These are phyloP conservation scores for Capronia coronata DNA, from an alignment of 2,329 filamentous ascomycete species.

Conservation along the genomic window DNA sequence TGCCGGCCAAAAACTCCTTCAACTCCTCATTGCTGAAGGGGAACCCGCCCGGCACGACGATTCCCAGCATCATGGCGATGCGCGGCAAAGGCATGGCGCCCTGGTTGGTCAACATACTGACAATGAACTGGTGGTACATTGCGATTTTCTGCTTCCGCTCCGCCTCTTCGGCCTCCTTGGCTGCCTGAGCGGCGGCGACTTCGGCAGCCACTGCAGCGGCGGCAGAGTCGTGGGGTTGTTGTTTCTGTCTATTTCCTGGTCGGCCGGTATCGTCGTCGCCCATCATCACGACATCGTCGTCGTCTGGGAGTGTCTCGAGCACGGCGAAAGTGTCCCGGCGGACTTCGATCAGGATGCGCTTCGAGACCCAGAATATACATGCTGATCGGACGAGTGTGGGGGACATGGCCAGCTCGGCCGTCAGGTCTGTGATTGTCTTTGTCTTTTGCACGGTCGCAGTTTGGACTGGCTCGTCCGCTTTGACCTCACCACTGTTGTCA, in stretches of 20 bases:
- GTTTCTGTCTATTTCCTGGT: constrained; percentile 1
- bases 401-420: constrained; percentile 49
- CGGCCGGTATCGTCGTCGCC: constrained; percentile 18
- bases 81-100: constrained; percentile 72
- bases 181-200: constrained; percentile 38
- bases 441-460: too few relatives aligned
- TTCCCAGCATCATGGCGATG: constrained; percentile 92
- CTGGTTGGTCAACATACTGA: constrained; percentile 92
- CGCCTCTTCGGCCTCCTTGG: constrained; percentile 45
- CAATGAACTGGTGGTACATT: constrained; percentile 86
- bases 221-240: constrained; percentile 16
- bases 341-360: constrained; percentile 44
- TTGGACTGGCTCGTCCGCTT: constrained; percentile 28
- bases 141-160: constrained; percentile 61
- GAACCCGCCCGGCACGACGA: constrained; percentile 81
- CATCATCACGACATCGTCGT: constrained; percentile 24
- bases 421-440: constrained; percentile 42
- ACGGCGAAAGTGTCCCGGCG: constrained; percentile 50
- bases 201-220: constrained; percentile 37
- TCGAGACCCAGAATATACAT: constrained; percentile 57
- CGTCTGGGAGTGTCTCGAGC: constrained; percentile 47
- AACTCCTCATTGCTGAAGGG: constrained; percentile 85
- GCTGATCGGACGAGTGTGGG: constrained; percentile 52
- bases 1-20: constrained; percentile 68
- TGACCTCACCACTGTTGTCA: constrained; percentile 34